Evolutionary conservation across 2,329 filamentous ascomycete genomes (phyloP).

Genomic region (Hypoxylon sp.): DNA sequence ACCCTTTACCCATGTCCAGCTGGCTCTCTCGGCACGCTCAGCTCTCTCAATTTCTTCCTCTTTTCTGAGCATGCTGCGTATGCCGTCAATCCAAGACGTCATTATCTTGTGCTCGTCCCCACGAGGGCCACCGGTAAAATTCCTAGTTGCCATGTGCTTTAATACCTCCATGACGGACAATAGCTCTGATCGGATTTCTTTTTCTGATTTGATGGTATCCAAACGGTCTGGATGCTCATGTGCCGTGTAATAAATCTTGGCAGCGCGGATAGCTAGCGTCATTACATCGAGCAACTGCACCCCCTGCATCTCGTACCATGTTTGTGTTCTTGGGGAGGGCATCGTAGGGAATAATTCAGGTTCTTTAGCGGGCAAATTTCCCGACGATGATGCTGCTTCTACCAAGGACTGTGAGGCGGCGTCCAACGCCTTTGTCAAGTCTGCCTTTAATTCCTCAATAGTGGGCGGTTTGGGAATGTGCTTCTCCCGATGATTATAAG

Average conservation of each 20-base stretch:
- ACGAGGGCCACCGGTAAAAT: conserved; percentile 86
- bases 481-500: conserved; percentile 89
- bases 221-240: conserved; percentile 90
- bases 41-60: conserved; percentile 84
- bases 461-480: conserved; percentile 88
- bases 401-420: conserved; percentile 71
- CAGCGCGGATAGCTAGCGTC: conserved; percentile 94
- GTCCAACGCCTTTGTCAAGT: conserved; percentile 63
- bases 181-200: conserved; percentile 85
- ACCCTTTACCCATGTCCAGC: conserved; percentile 84
- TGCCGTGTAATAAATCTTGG: conserved; percentile 95
- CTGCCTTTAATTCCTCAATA: conserved; percentile 79
- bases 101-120: conserved; percentile 84
- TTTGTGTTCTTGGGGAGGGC: conserved; percentile 62
- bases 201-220: conserved; percentile 89
- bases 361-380: conserved; percentile 35
- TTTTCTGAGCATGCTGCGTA: conserved; percentile 80
- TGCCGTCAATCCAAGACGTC: conserved; percentile 82
- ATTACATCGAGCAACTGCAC: conserved; percentile 93
- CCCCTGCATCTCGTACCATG: conserved; percentile 90
- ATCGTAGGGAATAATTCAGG: conserved; percentile 17
- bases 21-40: conserved; percentile 78
- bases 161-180: conserved; percentile 90
- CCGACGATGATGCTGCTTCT: conserved; percentile 64
- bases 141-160: conserved; percentile 90